Conservation (phyloP, 2,329 filamentous ascomycete genomes). For the Periconia macrospinosa region DNA sequence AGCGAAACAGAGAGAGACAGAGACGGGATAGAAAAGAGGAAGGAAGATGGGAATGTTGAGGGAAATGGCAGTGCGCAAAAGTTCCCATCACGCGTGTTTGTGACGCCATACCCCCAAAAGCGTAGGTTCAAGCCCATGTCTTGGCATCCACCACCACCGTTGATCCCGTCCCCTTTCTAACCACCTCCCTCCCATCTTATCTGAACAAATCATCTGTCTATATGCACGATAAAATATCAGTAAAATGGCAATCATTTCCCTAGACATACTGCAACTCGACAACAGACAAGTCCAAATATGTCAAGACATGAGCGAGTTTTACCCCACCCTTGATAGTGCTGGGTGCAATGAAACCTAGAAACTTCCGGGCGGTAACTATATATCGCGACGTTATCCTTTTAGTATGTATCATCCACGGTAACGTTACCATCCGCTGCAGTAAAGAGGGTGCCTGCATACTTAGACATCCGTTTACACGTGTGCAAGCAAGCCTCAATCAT, state of each 20-base stretch:
- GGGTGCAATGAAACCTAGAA: background rate
- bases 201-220: background rate
- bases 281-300: no score
- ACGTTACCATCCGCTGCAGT: no score
- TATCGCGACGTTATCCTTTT: no score
- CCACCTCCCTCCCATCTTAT: background rate
- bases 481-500: no score
- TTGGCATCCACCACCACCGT: background rate
- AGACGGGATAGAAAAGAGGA: background rate
- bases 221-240: no score
- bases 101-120: constrained; percentile 3
- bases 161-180: background rate
- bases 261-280: background rate
- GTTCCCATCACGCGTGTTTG: constrained; percentile 2
- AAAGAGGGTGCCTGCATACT: no score
- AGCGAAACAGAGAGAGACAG: background rate
- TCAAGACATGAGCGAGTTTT: no score
- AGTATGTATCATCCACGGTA: no score
- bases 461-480: no score
- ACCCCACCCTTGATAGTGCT: no score
- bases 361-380: no score
- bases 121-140: background rate
- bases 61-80: background rate
- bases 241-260: background rate
- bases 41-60: constrained; percentile 2